Percentiles rank a stretch among this genome's conserved stretches.
phyloP scores from a whole-genome alignment of 176 grass and related monocot genomes.

The Tuctoria greenei region DNA sequence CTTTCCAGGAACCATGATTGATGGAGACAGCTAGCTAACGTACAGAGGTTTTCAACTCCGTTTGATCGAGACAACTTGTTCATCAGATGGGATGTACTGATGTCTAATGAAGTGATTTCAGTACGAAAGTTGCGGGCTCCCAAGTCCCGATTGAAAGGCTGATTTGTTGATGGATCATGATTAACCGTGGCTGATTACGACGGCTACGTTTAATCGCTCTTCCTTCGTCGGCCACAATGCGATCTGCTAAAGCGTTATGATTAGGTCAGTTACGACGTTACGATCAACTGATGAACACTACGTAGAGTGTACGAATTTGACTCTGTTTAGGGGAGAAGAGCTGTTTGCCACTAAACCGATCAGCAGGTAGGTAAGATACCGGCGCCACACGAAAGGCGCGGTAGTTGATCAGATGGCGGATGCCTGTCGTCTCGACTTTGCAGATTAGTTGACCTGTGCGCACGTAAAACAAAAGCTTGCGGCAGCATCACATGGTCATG shows the following conservation, averaged over 20 bases:
- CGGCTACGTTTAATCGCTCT: not conserved
- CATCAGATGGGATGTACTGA: not conserved
- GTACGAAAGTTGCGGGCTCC: not conserved
- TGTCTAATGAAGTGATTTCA: not conserved
- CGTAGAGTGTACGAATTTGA: not conserved
- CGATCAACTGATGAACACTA: conserved; percentile 10
- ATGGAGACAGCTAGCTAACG: not conserved
- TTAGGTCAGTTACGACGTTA: conserved; percentile 14
- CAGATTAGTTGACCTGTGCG: not conserved
- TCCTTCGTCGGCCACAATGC: not conserved
- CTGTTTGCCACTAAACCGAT: conserved; percentile 3
- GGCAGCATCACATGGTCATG: not conserved
- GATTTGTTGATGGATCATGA: not conserved
- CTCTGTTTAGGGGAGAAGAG: not conserved
- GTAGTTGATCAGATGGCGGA: conserved; percentile 23
- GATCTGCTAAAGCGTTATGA: not conserved
- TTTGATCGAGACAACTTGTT: not conserved
- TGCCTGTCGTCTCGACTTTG: conserved; percentile 13
- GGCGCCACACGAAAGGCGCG: not conserved
- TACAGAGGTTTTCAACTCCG: not conserved
- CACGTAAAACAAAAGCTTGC: not conserved
- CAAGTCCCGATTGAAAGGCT: not conserved
- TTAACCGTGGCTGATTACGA: not conserved
- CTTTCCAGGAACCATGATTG: not conserved
- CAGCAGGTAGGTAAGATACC: conserved; percentile 19